Evolutionary conservation across 129 eudicot species (phyloP), one percentile per base, ranked within the genome.

Genomic region (Mikania micrantha): DNA sequence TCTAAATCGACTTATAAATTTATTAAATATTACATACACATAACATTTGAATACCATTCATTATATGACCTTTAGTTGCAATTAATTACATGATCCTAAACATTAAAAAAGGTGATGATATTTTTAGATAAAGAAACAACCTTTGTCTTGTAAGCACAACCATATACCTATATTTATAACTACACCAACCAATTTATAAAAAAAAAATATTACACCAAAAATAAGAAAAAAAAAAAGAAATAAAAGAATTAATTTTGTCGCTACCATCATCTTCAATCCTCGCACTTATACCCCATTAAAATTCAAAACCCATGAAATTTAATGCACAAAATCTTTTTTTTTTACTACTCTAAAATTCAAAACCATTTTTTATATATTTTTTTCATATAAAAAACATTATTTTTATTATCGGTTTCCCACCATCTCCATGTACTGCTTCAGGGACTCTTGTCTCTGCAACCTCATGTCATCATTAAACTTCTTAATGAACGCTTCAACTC

Each of bases 391-490:
- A 67, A 75, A 15, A 16, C 38, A 1, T 65, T 53, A 7, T 50
- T 75, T 67, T 48, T 3, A 28, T 66, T 67, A 82, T 13, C 67
- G 81, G 52, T 78, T 70, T 56, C 85, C 90, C 1, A 91, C 79
- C 93, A 80, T 90, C 70, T 83, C 90, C 85, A 40, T 76, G 71
- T 82, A 85, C 72, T 80, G 84, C 11, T 87, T 70, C 61, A 91
- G 21, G 7, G 97, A 91, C 71, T 87, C 83, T 40, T 87, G 93
- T 72, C 97, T 71, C 71, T 91, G 97, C 88, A 91, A 40, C 80
- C 85, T 81, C 97, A 90, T 90, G 2, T 90, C 97, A 66, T 90
- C 92, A 28, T 87, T 90, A 52, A 90, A 80, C 78, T 91, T 91
- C 60, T 75, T 79, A 19, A 91, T 91, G 47, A 91, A 91, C 77